Conservation (phyloP, 768 basidiomycete species). For the Panaeolus cyanescens region DNA sequence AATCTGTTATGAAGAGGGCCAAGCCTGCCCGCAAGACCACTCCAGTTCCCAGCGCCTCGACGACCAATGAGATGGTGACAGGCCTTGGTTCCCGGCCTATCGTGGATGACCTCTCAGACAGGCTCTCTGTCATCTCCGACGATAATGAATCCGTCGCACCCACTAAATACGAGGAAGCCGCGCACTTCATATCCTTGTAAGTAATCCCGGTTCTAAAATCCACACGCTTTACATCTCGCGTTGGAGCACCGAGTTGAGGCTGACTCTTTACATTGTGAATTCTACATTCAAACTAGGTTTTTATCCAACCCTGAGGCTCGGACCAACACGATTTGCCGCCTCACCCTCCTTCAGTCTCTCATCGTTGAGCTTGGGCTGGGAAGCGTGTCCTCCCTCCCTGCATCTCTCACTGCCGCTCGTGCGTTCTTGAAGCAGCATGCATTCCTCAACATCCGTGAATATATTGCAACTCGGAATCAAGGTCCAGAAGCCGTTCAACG, state of each 20-base stretch:
- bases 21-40: constrained; percentile 8
- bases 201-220: constrained; percentile 28
- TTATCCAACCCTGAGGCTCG: constrained; percentile 50
- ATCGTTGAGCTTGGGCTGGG: constrained; percentile 77
- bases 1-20: constrained; percentile 14
- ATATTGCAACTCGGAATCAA: constrained; percentile 63
- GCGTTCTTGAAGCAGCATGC: constrained; percentile 63
- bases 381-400: constrained; percentile 46
- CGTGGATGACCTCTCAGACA: constrained; percentile 54
- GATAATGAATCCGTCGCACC: constrained; percentile 28
- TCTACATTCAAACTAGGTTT: constrained; percentile 38
- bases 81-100: constrained; percentile 31
- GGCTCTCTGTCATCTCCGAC: constrained; percentile 34
- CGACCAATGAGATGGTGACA: constrained; percentile 11
- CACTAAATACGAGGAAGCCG: constrained; percentile 58
- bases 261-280: neutral
- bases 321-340: constrained; percentile 44
- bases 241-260: neutral
- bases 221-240: neutral
- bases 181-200: constrained; percentile 61
- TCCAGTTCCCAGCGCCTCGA: constrained; percentile 10
- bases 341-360: constrained; percentile 70
- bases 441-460: constrained; percentile 75
- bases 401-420: constrained; percentile 66
- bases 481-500: constrained; percentile 62